Evolutionary conservation across 2,329 filamentous ascomycete genomes (phyloP), one percentile per base, ranked within the genome.

Genomic region (Macrophomina phaseolina): DNA sequence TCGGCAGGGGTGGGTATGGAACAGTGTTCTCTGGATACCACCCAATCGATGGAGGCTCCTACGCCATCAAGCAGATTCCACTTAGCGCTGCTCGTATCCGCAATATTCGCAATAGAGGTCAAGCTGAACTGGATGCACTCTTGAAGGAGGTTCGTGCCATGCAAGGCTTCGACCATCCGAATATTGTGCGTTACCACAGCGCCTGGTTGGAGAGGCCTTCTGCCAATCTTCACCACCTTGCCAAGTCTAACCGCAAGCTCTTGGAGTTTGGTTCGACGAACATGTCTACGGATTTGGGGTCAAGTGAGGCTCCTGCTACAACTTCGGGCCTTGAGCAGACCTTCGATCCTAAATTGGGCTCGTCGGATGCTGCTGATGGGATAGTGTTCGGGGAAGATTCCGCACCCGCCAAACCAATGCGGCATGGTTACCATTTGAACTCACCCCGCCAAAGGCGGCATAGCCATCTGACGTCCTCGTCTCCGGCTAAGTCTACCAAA

Each of bases 1-100:
- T 91, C 3, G 89, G 89, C 1, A 88, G 85, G 73, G 89, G 89
- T 14, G 89, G 88, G 0, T 91, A 89, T 72, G 88, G 88, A 1
- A 83, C 84, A 45, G 89, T 91, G 1, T 91, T 84, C 72, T 86
- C 86, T 69, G 88, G 85, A 11, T 83, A 80, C 56, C 86, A 90
- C 69, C 82, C 84, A 61, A 82, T 91, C 5, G 89, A 91, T 72
- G 83, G 84, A 6, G 83, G 84, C 52, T 79, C 84, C 45, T 91
- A 91, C 71, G 89, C 89, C 0, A 81, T 91, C 58, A 91, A 91
- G 73, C 87, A 89, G 68, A 88, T 91, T 7, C 82, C 84, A 0
- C 78, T 91, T 6, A 86, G 84, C 58, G 77, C 83, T 46, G 79
- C 81, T 52, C 80, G 84, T 30, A 78, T 88, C 9, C 81, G 81